Evolutionary conservation across 257 asterid genomes (phyloP).

Genomic region (Nicotiana noctiflora): DNA sequence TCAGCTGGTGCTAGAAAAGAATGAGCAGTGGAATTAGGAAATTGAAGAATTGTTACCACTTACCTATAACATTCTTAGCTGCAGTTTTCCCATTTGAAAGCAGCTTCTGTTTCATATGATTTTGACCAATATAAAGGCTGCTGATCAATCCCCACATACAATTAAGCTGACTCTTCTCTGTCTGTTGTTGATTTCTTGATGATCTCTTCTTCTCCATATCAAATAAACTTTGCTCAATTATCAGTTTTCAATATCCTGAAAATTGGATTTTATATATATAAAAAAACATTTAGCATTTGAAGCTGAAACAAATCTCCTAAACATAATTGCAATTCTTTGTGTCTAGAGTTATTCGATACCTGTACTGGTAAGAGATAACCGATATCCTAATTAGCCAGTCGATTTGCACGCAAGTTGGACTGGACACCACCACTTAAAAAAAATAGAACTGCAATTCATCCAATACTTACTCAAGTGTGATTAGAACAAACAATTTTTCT

Average conservation of each 20-base stretch:
- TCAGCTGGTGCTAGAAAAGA: not conserved
- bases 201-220: slow-evolving; percentile 47
- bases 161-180: slow-evolving; percentile 32
- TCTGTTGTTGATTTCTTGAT: slow-evolving; percentile 23
- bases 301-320: not conserved
- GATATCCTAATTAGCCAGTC: not conserved
- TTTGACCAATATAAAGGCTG: slow-evolving; percentile 40
- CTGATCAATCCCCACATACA: slow-evolving; percentile 49
- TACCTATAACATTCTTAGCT: slow-evolving; percentile 28
- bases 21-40: not conserved
- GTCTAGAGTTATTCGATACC: not conserved
- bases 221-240: slow-evolving; percentile 11
- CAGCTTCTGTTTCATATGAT: slow-evolving; percentile 24
- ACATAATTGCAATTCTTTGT: not conserved
- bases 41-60: not conserved
- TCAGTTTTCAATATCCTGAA: slow-evolving; percentile 1
- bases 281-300: not conserved
- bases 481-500: too few species aligned
- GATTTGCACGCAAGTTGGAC: not conserved
- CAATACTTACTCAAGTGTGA: too few species aligned
- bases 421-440: not conserved
- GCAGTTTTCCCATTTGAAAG: slow-evolving; percentile 36
- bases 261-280: not conserved
- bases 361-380: not conserved
- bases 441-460: too few species aligned